Evolutionary conservation across 1,284 basidiomycete genomes (phyloP), one percentile per base, ranked within the genome.

Genomic region (Trichosporon sp.): DNA sequence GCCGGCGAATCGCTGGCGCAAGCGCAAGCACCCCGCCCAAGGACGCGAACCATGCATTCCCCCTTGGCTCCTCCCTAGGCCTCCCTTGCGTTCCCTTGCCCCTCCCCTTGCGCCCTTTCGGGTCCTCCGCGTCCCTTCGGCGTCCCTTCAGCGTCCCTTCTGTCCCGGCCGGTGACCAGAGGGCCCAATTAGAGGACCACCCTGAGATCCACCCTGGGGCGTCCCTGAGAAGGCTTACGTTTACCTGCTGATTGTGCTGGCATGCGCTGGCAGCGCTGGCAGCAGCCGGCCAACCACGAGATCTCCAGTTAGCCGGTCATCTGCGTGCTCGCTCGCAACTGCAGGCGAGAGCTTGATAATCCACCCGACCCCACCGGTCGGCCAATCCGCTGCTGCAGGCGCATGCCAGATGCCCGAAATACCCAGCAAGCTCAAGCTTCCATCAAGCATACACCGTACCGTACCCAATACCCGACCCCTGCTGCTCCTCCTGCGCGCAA

Each of bases 231-330:
- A n/a, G 56, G 56, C 56, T 60, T 60, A 60, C 56, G 56, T 60
- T 60, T 29, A 18, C 53, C 27, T 21, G 47, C 47, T 51, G 47
- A 58, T 60, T n/a, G 27, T 13, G 27, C 29, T 29, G 29, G 27
- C 15, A 15, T 7, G 25, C 56, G n/a, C n/a, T n/a, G n/a, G n/a
- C n/a, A n/a, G n/a, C n/a, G n/a, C n/a, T n/a, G n/a, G n/a, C 2
- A 13, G 44, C 21, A 6, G 21, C 15, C 29, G 56, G 27, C 27
- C 29, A 31, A 21, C 27, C 4, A n/a, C 27, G 29, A 60, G 56
- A 60, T 60, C 56, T 32, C 15, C 56, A 29, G 56, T 60, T 60
- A 60, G 27, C 56, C 56, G 56, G 56, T 60, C 56, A 60, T 60
- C 29, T 60, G 56, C 29, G 56, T 18, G 7, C 6, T 25, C 13